Evolutionary conservation across 495 filamentous ascomycete genomes (phyloP).

Genomic region (Penicillium cinerascens): DNA sequence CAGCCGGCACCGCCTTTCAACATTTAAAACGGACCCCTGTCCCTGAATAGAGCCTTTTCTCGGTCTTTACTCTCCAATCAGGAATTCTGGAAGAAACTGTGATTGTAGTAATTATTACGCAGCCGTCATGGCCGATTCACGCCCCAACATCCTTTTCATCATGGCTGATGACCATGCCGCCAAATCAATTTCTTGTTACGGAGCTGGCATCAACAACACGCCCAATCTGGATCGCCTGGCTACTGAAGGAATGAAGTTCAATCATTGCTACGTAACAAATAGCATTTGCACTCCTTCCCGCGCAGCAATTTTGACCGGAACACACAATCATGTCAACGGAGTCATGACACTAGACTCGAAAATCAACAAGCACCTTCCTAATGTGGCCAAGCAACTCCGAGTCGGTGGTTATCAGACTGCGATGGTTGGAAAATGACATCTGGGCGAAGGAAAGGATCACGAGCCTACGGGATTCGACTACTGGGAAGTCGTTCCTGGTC

Average conservation of each 20-base stretch:
- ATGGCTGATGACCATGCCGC: conserved; percentile 48
- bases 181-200: conserved; percentile 40
- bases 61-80: not conserved
- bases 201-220: conserved; percentile 41
- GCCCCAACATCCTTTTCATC: conserved; percentile 45
- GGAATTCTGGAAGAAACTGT: not conserved
- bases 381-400: conserved; percentile 40
- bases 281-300: conserved; percentile 43
- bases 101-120: not conserved
- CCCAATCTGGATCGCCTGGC: conserved; percentile 42
- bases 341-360: conserved; percentile 39
- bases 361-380: conserved; percentile 41
- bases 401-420: conserved; percentile 41
- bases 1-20: too few relatives aligned
- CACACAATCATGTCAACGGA: conserved; percentile 44
- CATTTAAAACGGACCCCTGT: too few relatives aligned
- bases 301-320: conserved; percentile 41
- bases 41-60: not conserved
- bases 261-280: conserved; percentile 48
- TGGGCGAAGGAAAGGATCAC: conserved; percentile 37
- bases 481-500: conserved; percentile 39
- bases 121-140: not conserved
- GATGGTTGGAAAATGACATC: conserved; percentile 46
- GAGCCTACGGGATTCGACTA: conserved; percentile 43
- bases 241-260: conserved; percentile 44